Evolutionary conservation across 1,284 basidiomycete genomes (phyloP).

Genomic region (Baeospora myosura): DNA sequence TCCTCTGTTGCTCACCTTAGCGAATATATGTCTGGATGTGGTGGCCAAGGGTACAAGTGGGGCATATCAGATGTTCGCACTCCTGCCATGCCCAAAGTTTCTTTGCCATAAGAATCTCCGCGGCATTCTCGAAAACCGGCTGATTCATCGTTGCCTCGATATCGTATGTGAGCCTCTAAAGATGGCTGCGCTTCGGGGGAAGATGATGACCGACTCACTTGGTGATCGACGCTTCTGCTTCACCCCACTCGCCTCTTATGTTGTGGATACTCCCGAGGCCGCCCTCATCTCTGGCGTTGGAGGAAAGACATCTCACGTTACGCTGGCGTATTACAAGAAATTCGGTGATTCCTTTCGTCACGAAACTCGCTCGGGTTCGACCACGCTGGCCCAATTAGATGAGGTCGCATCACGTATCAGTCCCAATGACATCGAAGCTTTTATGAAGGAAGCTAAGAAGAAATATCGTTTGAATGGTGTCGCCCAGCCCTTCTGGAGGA

Average conservation of each 20-base stretch:
- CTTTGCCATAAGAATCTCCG: conserved; percentile 14
- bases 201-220: conserved; percentile 21
- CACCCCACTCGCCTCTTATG: conserved; percentile 19
- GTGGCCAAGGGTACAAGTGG: conserved; percentile 23
- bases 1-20: conserved; percentile 25
- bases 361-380: conserved; percentile 12
- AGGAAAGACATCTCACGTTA: conserved; percentile 22
- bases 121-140: conserved; percentile 16
- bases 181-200: conserved; percentile 17
- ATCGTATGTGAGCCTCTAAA: conserved; percentile 25
- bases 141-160: conserved; percentile 26
- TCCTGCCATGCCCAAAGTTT: conserved; percentile 25
- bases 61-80: conserved; percentile 21
- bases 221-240: conserved; percentile 16
- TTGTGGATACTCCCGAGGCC: conserved; percentile 23
- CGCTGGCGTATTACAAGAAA: conserved; percentile 17
- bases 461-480: conserved; percentile 19
- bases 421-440: conserved; percentile 16
- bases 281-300: conserved; percentile 17
- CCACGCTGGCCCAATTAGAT: conserved; percentile 16
- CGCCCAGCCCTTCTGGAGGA: conserved; percentile 15
- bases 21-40: conserved; percentile 25
- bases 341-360: conserved; percentile 22
- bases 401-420: conserved; percentile 7
- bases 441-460: conserved; percentile 11